Conservation (phyloP, 768 basidiomycete genomes). For the Termitomyces bulborhizus region DNA sequence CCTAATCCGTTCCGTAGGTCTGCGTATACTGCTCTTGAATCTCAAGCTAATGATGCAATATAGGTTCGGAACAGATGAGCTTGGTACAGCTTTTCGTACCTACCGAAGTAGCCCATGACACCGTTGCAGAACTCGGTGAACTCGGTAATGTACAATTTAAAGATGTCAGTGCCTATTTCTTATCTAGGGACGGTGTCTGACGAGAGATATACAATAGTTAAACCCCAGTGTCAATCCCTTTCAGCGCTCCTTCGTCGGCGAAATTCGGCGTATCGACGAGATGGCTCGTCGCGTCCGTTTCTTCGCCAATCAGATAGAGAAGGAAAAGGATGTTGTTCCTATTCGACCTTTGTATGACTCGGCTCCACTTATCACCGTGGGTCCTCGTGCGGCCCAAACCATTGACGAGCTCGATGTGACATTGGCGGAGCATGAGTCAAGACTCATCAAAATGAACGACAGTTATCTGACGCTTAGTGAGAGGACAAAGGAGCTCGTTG, state of each 20-base stretch:
- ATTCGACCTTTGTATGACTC: constrained; percentile 85
- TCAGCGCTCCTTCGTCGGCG: constrained; percentile 96
- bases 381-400: constrained; percentile 88
- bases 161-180: constrained; percentile 49
- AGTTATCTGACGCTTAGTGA: constrained; percentile 87
- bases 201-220: constrained; percentile 42
- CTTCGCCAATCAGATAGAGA: constrained; percentile 79
- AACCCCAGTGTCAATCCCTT: constrained; percentile 96
- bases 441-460: constrained; percentile 86
- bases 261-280: constrained; percentile 92
- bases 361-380: constrained; percentile 80
- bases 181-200: background rate
- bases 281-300: constrained; percentile 94
- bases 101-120: constrained; percentile 95
- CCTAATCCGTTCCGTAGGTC: constrained; percentile 78
- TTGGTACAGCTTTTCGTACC: constrained; percentile 96
- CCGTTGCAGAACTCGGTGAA: constrained; percentile 92
- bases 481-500: constrained; percentile 78
- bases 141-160: constrained; percentile 96
- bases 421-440: constrained; percentile 78
- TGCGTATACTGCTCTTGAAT: background rate
- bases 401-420: constrained; percentile 91
- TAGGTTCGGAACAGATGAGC: constrained; percentile 98
- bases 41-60: constrained; percentile 7
- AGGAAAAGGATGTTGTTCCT: constrained; percentile 77